Evolutionary conservation across 805 yeast genomes (phyloP), one percentile per base, ranked within the genome.

Genomic region (Wickerhamiella azymoides): DNA sequence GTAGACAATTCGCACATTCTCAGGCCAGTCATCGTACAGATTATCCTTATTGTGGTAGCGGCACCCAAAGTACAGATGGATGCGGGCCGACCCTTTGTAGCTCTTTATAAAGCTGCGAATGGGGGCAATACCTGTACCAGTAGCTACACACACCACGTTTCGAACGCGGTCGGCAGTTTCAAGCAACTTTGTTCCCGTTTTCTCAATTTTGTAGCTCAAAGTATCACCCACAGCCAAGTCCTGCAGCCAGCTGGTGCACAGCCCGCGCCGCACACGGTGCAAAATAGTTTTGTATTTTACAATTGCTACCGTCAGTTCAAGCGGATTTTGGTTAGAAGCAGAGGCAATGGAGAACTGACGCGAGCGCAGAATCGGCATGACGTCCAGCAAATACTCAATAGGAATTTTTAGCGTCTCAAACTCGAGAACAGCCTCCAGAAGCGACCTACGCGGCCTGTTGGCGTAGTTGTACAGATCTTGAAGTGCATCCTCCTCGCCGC

Each of bases 41-140:
- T 63, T 83, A 62, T 89, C 97, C 52, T 74, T 80, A 2, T 67
- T 68, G 37, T 67, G 67, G 54, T 61, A 69, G 47, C 97, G 66
- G 61, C 80, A 80, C 1, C 97, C 98, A 49, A 76, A 74, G 54
- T 88, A 84, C 24, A 89, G 60, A 37, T 70, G 63, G 36, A 80
- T 56, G 1, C 62, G 59, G 24, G 64, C 66, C 1, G 47, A 39
- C 1, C 48, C 45, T 17, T 21, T 10, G 17, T 36, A 53, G 54
- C 25, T 43, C 36, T 5, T 43, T 24, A 89, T 70, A 36, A 88
- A 56, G 1, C 84, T 72, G 55, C 84, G 74, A 72, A 89, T 77
- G 2, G 98, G 98, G 0, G 99, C 98, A 10, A 92, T 69, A 2
- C 99, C 99, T 0, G 97, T 93, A 3, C 98, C 99, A 0, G 98